A percentile compares a stretch with the other conserved stretches of the same genome.
Conservation (phyloP, 257 asterid genomes). For the Mitragyna speciosa region DNA sequence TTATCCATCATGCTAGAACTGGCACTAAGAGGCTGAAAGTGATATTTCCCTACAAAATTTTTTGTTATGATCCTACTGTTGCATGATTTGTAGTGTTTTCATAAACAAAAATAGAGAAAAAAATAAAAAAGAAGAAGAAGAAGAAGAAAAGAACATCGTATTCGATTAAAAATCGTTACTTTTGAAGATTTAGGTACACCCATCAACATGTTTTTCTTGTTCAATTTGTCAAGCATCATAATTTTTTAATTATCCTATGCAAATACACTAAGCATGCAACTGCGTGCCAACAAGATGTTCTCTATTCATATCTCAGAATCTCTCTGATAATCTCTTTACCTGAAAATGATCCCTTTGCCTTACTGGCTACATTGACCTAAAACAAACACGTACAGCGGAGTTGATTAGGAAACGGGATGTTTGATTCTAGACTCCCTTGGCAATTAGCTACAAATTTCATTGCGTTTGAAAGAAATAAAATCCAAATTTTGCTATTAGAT, state of each 20-base stretch:
- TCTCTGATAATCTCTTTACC: not conserved
- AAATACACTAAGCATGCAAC: not conserved
- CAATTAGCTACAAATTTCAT: not conserved
- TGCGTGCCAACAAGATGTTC: not conserved
- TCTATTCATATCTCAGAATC: not conserved
- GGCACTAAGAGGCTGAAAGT: not conserved
- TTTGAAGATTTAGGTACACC: not conserved
- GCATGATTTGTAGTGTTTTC: not conserved
- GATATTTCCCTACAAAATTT: not conserved
- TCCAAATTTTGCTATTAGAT: not conserved
- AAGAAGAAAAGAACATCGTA: no score
- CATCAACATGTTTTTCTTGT: not conserved
- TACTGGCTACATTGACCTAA: not conserved
- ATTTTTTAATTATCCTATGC: no score
- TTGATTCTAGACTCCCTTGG: no score
- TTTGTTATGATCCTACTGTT: not conserved
- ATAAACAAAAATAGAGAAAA: no score
- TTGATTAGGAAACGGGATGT: not conserved
- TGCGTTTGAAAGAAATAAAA: not conserved
- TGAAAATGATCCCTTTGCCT: not conserved
- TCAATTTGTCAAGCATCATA: not conserved
- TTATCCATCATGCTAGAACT: no score
- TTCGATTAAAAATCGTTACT: not conserved
- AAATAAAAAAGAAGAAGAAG: no score
- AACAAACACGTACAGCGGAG: not conserved